phyloP scores from a whole-genome alignment of 2,329 filamentous ascomycete genomes.

The Aspergillus unguis region DNA sequence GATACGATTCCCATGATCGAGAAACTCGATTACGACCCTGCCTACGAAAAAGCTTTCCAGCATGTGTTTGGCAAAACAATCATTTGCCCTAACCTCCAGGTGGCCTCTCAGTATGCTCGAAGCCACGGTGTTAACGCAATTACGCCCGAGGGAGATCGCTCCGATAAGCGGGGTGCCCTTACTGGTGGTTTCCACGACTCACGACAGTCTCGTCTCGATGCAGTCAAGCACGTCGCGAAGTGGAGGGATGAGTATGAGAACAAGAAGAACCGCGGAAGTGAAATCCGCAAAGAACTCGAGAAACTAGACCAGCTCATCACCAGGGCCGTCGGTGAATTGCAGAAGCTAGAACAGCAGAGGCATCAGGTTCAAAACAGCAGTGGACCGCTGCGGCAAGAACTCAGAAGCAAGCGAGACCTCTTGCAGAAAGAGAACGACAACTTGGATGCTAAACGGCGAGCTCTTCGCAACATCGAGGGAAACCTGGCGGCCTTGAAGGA shows the following conservation, averaged over 20 bases:
- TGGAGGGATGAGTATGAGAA: slow-evolving; percentile 72
- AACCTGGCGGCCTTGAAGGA: slow-evolving; percentile 74
- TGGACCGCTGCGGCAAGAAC: slow-evolving; percentile 71
- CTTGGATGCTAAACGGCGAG: slow-evolving; percentile 66
- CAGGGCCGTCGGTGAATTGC: slow-evolving; percentile 73
- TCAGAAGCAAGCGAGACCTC: slow-evolving; percentile 70
- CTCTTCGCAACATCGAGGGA: slow-evolving; percentile 65
- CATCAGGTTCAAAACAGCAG: slow-evolving; percentile 78
- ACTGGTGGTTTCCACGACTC: slow-evolving; percentile 93
- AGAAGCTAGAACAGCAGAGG: slow-evolving; percentile 76
- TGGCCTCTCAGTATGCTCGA: slow-evolving; percentile 86
- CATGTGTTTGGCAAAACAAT: slow-evolving; percentile 96
- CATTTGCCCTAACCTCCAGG: slow-evolving; percentile 82
- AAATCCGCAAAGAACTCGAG: slow-evolving; percentile 69
- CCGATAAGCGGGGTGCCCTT: slow-evolving; percentile 91
- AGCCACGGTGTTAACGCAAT: slow-evolving; percentile 91
- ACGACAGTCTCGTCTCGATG: slow-evolving; percentile 79
- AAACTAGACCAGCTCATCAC: slow-evolving; percentile 86
- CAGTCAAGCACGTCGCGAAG: slow-evolving; percentile 69
- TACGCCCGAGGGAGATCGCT: slow-evolving; percentile 89
- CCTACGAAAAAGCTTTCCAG: slow-evolving; percentile 80
- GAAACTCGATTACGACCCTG: slow-evolving; percentile 74
- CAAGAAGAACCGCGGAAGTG: slow-evolving; percentile 60
- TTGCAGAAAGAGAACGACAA: slow-evolving; percentile 70
- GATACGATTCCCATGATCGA: slow-evolving; percentile 84